Conservation (phyloP, 2,329 filamentous ascomycete genomes). For the Aspergillus novoparasiticus region DNA sequence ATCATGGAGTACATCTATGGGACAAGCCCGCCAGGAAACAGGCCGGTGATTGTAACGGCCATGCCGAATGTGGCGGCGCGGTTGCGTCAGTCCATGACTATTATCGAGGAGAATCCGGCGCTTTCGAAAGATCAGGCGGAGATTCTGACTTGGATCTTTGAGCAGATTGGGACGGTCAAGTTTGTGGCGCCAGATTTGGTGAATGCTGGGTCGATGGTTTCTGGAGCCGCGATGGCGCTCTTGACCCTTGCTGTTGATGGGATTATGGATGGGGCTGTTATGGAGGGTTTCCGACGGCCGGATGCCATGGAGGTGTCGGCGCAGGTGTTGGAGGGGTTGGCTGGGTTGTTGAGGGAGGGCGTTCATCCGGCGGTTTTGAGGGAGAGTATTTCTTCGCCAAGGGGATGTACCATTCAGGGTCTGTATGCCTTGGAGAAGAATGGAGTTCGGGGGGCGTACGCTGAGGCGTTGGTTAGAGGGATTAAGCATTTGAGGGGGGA, state of each 20-base stretch:
- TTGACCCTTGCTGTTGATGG: slow-evolving; percentile 63
- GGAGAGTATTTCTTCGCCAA: slow-evolving; percentile 64
- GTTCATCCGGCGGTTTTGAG: slow-evolving; percentile 63
- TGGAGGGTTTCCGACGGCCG: slow-evolving; percentile 62
- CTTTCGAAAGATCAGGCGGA: slow-evolving; percentile 43
- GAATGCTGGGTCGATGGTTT: slow-evolving; percentile 60
- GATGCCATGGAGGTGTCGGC: slow-evolving; percentile 65
- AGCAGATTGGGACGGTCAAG: slow-evolving; percentile 51
- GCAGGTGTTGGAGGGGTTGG: slow-evolving; percentile 61
- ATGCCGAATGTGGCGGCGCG: slow-evolving; percentile 51
- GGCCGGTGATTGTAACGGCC: slow-evolving; percentile 39
- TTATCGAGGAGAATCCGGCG: slow-evolving; percentile 51
- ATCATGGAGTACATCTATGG: slow-evolving; percentile 35
- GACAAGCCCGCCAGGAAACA: too few relatives aligned
- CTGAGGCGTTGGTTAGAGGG: slow-evolving; percentile 51
- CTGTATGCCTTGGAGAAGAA: slow-evolving; percentile 62
- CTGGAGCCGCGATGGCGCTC: slow-evolving; percentile 63
- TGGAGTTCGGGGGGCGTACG: slow-evolving; percentile 56
- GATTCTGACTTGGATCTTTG: slow-evolving; percentile 52
- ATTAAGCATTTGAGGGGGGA: slow-evolving; percentile 30
- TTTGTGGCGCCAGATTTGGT: slow-evolving; percentile 55
- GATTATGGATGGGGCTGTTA: slow-evolving; percentile 63
- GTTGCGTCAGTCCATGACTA: slow-evolving; percentile 50
- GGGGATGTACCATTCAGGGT: slow-evolving; percentile 65
- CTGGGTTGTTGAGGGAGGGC: slow-evolving; percentile 58